These are phyloP conservation scores for Metroxylon sagu DNA, from an alignment of 176 grass and related monocot genomes.

Conservation along the genomic window DNA sequence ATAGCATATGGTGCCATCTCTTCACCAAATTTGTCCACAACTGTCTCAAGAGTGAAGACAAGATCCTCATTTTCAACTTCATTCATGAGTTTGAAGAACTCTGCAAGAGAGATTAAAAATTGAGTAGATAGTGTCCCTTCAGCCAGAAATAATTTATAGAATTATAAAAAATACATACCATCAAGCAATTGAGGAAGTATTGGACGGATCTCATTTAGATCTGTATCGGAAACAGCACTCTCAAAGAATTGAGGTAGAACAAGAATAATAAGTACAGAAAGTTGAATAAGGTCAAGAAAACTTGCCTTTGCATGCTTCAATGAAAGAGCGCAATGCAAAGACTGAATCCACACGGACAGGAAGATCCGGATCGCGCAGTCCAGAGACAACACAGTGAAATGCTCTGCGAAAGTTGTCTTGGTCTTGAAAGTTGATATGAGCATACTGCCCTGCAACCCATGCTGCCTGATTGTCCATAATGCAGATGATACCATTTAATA, in stretches of 20 bases:
- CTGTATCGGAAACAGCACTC: conserved; percentile 22
- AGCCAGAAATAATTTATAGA: conserved; percentile 5
- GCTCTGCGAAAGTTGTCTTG: conserved; percentile 15
- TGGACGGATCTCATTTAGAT: conserved; percentile 72
- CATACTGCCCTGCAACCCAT: conserved; percentile 25
- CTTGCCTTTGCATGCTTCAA: conserved; percentile 18
- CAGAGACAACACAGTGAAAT: conserved; percentile 11
- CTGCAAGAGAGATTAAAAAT: conserved; percentile 24
- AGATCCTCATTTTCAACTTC: conserved; percentile 93
- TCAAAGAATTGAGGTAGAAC: background rate
- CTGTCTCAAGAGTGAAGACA: conserved; percentile 84
- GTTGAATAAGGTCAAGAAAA: background rate
- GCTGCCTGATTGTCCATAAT: conserved; percentile 3
- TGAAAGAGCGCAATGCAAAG: conserved; percentile 14
- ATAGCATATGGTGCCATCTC: conserved; percentile 94
- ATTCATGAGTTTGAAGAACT: conserved; percentile 90
- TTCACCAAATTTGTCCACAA: conserved; percentile 94
- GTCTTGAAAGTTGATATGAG: conserved; percentile 19
- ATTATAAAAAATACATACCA: conserved; percentile 36
- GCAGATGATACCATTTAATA: too few species aligned
- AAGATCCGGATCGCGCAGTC: conserved; percentile 10
- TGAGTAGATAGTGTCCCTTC: background rate
- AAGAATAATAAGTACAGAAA: background rate
- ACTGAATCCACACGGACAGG: conserved; percentile 20
- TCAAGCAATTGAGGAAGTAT: conserved; percentile 88